A percentile compares a stretch with the other conserved stretches of the same genome.
Evolutionary conservation across 805 yeast genomes (phyloP).

Genomic region (Myxozyma lipomycoides): DNA sequence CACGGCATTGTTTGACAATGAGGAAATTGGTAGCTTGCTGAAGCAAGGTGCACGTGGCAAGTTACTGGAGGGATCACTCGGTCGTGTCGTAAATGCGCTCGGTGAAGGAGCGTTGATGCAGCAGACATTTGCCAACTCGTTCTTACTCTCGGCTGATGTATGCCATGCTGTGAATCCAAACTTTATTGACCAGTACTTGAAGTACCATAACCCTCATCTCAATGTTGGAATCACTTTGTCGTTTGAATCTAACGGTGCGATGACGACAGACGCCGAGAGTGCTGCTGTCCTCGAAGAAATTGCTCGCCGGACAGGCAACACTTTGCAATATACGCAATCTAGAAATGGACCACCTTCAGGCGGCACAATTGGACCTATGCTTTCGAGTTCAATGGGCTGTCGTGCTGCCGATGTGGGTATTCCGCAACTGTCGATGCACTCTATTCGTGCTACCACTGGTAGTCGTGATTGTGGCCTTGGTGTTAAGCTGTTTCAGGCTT

Average conservation of each 20-base stretch:
- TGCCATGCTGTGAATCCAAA: conserved; percentile 78
- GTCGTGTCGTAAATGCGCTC: conserved; percentile 38
- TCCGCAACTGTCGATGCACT: conserved; percentile 82
- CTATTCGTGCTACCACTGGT: conserved; percentile 77
- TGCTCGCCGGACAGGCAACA: conserved; percentile 52
- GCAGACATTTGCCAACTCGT: conserved; percentile 57
- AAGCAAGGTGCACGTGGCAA: conserved; percentile 82
- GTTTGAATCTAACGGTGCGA: conserved; percentile 70
- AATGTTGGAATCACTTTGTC: conserved; percentile 68
- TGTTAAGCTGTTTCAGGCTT: conserved; percentile 64
- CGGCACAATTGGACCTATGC: conserved; percentile 75
- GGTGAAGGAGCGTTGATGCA: conserved; percentile 31
- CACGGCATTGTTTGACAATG: conserved; percentile 69
- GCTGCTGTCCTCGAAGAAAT: conserved; percentile 63
- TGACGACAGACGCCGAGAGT: conserved; percentile 76
- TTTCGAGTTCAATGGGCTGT: conserved; percentile 39
- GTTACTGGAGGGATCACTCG: conserved; percentile 55
- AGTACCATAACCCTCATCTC: conserved; percentile 73
- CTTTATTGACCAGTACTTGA: conserved; percentile 51
- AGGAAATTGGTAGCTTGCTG: conserved; percentile 75
- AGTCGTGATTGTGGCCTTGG: conserved; percentile 73
- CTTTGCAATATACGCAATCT: conserved; percentile 74
- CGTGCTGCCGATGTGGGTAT: conserved; percentile 67
- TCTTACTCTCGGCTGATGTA: conserved; percentile 77
- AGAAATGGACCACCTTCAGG: conserved; percentile 81